Base-by-base conservation (phyloP, 495 filamentous ascomycete species). In the Penicillium herquei region DNA sequence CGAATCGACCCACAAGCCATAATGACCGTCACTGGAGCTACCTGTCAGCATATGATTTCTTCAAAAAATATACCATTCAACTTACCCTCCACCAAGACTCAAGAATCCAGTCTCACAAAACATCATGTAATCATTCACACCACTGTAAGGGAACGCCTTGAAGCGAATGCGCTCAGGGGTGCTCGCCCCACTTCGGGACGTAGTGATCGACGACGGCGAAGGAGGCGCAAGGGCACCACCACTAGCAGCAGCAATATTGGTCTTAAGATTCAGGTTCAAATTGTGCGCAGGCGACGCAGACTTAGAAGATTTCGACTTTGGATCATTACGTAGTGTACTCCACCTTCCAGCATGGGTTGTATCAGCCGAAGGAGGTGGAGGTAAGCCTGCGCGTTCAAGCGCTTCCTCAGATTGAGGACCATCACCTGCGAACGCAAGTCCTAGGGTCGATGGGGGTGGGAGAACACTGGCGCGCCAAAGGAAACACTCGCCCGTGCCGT, bases 401-500 rank as follows among this genome's bases (percentile, higher is more conserved):
- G 66, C 55, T 18, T 75, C 73, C 51, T 72, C 72, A 34, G 70
- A 66, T 39, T 69, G 67, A 3, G 64, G 61, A 1, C 65, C 63
- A 3, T 66, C 62, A 42, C 55, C 39, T 1, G 52, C 46, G 11
- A 86, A 78, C 3, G 79, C 70, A 7, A 86, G 68, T 39, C 73
- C 64, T 45, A 87, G 72, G 2, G 79, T 65, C 1, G 61, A 32
- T 0, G 72, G 70, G 0, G 73, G 63, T 0, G 82, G 63, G 13
- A 90, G 73, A 35, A 85, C 71, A 45, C 84, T 84, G 2, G 92
- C 88, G 39, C 91, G 87, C 94, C 94, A 98, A 65, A 98, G 86
- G 77, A 98, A 98, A 70, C 95, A 97, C 73, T 98, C 94, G 59
- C 95, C 94, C 1, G 88, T 97, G 67, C 94, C 94, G 70, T 85